Evolutionary conservation across 2,329 filamentous ascomycete species (phyloP).

Genomic region (Colletotrichum camelliae): DNA sequence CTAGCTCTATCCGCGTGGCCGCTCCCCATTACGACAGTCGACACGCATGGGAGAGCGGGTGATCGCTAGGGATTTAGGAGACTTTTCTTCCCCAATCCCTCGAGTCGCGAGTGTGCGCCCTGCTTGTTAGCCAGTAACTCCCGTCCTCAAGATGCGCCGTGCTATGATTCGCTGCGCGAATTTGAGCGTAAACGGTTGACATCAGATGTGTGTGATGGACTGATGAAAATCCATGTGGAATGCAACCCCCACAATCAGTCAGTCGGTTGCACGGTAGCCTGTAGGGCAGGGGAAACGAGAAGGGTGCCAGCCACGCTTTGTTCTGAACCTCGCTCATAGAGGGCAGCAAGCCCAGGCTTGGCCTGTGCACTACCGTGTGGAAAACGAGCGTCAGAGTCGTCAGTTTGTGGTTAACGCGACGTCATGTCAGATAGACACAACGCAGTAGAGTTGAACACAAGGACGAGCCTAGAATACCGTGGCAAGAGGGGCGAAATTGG

Average conservation of each 20-base stretch:
- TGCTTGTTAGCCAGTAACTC: background rate
- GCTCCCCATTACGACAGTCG: background rate
- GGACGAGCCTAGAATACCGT: background rate
- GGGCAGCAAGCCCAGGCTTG: background rate
- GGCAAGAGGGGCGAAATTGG: background rate
- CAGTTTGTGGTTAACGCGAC: background rate
- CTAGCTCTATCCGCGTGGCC: background rate
- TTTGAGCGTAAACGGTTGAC: background rate
- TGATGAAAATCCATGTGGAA: background rate
- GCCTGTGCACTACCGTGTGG: background rate
- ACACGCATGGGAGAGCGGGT: background rate
- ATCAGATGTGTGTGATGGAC: background rate
- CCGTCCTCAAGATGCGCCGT: background rate
- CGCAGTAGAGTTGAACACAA: background rate
- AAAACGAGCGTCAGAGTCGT: background rate
- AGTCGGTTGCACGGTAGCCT: background rate
- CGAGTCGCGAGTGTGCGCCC: background rate
- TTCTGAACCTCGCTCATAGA: background rate
- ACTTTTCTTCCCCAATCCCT: background rate
- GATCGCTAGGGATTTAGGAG: constrained; percentile 15
- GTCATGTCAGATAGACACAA: background rate
- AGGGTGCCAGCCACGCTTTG: background rate
- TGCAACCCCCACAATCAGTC: constrained; percentile 17
- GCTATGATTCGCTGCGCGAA: background rate
- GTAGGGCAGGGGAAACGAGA: background rate